These are phyloP conservation scores for Zygotorulaspora florentina DNA, from an alignment of 805 yeast genomes.

Conservation along the genomic window DNA sequence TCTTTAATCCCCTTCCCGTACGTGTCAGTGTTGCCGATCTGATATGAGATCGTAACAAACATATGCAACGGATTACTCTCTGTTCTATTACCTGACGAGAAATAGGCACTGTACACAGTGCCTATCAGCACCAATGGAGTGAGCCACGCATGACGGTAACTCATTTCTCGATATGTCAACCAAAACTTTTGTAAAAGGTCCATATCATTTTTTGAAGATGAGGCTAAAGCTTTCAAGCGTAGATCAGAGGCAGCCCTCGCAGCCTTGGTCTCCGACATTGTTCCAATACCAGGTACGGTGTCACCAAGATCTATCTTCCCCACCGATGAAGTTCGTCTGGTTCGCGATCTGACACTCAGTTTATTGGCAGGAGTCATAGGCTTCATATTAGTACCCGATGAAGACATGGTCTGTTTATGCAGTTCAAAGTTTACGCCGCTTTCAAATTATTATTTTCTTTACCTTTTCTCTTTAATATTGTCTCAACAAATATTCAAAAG, in stretches of 20 bases:
- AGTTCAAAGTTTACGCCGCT: background rate
- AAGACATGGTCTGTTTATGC: constrained; percentile 2
- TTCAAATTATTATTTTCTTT: background rate
- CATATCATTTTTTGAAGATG: constrained; percentile 40
- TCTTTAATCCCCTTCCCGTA: constrained; percentile 90
- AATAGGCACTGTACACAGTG: constrained; percentile 41
- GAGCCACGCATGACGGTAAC: constrained; percentile 64
- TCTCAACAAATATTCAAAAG: too few species aligned
- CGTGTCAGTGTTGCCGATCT: constrained; percentile 51
- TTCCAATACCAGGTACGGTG: constrained; percentile 58
- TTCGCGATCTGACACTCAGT: constrained; percentile 19
- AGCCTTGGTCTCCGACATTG: constrained; percentile 51
- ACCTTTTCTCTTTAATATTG: background rate
- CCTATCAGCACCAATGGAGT: constrained; percentile 52
- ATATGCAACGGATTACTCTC: constrained; percentile 56
- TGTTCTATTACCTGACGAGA: constrained; percentile 54
- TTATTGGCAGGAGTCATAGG: constrained; percentile 13
- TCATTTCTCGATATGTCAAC: constrained; percentile 55
- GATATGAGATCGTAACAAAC: constrained; percentile 64
- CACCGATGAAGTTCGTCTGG: constrained; percentile 61
- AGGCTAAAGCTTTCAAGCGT: constrained; percentile 35
- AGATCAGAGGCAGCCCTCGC: constrained; percentile 39
- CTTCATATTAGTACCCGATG: constrained; percentile 6
- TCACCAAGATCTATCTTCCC: constrained; percentile 77
- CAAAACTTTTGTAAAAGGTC: constrained; percentile 54